Evolutionary conservation across 768 basidiomycete genomes (phyloP), one percentile per base, ranked within the genome.

Genomic region (Daedalea quercina): DNA sequence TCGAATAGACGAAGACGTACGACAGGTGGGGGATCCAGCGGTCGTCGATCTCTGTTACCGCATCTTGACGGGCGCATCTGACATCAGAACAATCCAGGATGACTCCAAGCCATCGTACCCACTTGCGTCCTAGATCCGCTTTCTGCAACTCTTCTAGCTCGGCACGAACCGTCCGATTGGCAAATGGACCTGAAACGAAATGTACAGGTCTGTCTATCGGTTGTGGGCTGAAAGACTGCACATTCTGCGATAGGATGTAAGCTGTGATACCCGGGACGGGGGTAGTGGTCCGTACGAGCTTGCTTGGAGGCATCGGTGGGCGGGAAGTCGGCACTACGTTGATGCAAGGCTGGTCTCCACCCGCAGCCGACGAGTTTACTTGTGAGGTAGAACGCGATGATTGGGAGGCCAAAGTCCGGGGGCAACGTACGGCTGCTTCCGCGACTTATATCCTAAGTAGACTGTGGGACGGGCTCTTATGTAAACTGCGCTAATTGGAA

Each of bases 81-180:
- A n/a, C n/a, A 40, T 40, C 37, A 40, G 37, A 8, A 15, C 17
- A 15, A 15, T 40, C 15, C 17, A 6, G 3, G 4, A 6, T 15
- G 15, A 6, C 15, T 8, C 19, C 6, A 15, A 40, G 15, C 15
- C 37, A 11, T 11, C 15, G 4, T 15, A 58, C 70, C 48, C 60
- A 84, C 83, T 86, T 86, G 67, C 84, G 70, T 17, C 82, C 83
- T 26, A 85, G 70, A 59, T 83, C 73, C 3, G 84, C 82, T 53
- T 82, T 81, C 59, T 86, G 84, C 12, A 81, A 65, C 70, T 83
- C 84, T 51, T 70, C 60, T 25, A 81, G 69, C 64, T 79, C 74
- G 60, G 75, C 76, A 31, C 80, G 77, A 49, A 83, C 71, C 1
- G 75, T 78, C 31, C 70, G 73, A 23, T 83, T 84, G 42, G 75